These are phyloP conservation scores for Stereocaulon alpinum DNA, from an alignment of 495 filamentous ascomycete species.

Conservation along the genomic window DNA sequence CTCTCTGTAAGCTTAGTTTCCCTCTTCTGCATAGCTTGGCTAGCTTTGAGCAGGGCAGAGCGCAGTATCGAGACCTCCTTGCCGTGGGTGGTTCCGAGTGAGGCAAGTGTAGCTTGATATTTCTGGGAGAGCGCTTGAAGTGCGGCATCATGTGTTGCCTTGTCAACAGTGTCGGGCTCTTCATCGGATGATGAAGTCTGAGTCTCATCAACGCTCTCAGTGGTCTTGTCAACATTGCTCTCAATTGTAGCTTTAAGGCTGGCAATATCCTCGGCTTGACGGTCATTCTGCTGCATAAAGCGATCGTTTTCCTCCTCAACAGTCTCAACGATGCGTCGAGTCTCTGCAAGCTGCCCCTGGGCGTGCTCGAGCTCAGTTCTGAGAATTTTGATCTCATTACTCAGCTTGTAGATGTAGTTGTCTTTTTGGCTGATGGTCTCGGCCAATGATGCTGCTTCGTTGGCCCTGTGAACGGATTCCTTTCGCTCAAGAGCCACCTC, in stretches of 20 bases:
- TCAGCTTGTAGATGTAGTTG: constrained; percentile 27
- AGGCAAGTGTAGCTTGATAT: constrained; percentile 32
- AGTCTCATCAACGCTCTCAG: constrained; percentile 6
- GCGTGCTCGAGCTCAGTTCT: constrained; percentile 20
- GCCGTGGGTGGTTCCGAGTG: constrained; percentile 34
- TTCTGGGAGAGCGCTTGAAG: constrained; percentile 32
- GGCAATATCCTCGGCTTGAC: constrained; percentile 13
- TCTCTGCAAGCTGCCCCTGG: constrained; percentile 33
- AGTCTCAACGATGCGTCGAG: constrained; percentile 34
- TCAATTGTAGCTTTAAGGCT: constrained; percentile 20
- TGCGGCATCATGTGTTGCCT: constrained; percentile 32
- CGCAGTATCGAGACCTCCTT: constrained; percentile 36
- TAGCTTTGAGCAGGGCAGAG: constrained; percentile 28
- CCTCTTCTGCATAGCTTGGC: constrained; percentile 31
- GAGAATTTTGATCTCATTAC: constrained; percentile 18
- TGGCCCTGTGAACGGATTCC: constrained; percentile 31
- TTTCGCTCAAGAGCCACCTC: constrained; percentile 24
- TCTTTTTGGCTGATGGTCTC: constrained; percentile 37
- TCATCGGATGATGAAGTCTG: not conserved
- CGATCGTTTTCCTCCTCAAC: constrained; percentile 39
- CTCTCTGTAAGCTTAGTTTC: constrained; percentile 24
- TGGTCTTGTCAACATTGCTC: constrained; percentile 30
- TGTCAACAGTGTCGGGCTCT: constrained; percentile 12
- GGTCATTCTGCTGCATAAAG: constrained; percentile 24
- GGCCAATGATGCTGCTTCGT: constrained; percentile 27